Conservation (phyloP, 148 eudicot genomes). For the Vaccinium corymbosum region DNA sequence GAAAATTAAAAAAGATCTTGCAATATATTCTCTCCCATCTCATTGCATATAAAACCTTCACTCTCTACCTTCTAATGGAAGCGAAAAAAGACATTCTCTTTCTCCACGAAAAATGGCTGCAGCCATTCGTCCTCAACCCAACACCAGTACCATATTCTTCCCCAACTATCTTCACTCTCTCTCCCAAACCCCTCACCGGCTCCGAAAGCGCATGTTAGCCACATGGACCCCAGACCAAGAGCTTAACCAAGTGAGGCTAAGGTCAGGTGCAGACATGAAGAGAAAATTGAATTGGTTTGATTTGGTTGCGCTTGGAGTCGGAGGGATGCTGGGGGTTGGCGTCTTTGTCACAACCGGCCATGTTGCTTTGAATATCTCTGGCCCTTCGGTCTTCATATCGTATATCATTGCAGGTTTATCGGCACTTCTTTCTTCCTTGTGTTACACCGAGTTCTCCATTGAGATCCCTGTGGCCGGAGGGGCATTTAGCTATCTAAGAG, state of each 20-base stretch:
- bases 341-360: constrained; percentile 77
- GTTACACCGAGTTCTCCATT: constrained; percentile 74
- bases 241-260: constrained; percentile 62
- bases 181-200: constrained; percentile 59
- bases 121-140: constrained; percentile 13
- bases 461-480: constrained; percentile 80
- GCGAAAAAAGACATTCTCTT: not conserved
- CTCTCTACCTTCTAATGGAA: constrained; percentile 14
- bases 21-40: constrained; percentile 20
- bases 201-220: constrained; percentile 55
- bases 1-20: not conserved
- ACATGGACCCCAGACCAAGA: constrained; percentile 77
- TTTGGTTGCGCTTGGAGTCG: constrained; percentile 64
- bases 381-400: constrained; percentile 69
- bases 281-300: constrained; percentile 65
- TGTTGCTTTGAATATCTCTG: constrained; percentile 46
- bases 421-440: constrained; percentile 74
- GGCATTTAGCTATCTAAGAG: constrained; percentile 74
- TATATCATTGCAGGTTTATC: constrained; percentile 65
- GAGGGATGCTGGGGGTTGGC: constrained; percentile 90
- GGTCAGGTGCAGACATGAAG: constrained; percentile 89
- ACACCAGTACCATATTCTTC: constrained; percentile 18
- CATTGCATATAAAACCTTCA: constrained; percentile 26
- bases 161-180: constrained; percentile 45
- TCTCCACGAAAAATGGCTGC: constrained; percentile 20